Evolutionary conservation across 495 filamentous ascomycete genomes (phyloP).

Genomic region (Penicillium paxilli): DNA sequence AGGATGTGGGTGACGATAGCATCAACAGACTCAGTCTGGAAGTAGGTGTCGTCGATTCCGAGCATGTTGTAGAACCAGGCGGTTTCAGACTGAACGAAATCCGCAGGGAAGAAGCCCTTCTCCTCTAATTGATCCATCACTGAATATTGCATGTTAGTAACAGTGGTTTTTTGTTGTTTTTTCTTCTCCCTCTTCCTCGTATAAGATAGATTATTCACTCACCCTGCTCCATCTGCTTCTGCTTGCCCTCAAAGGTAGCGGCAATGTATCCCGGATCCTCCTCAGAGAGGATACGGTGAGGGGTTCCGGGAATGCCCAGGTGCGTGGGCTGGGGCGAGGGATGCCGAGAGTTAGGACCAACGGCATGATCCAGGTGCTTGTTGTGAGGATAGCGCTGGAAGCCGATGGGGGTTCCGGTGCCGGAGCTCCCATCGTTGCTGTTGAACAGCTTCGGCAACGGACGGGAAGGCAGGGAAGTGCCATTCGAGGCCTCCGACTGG

Average conservation of each 20-base stretch:
- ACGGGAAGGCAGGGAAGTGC: conserved; percentile 31
- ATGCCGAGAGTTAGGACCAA: conserved; percentile 57
- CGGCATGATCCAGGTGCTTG: conserved; percentile 63
- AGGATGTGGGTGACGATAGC: conserved; percentile 92
- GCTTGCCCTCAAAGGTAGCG: conserved; percentile 91
- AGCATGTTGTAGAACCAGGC: conserved; percentile 97
- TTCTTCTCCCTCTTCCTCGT: no score
- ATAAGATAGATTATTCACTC: conserved; percentile 21
- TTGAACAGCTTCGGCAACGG: conserved; percentile 37
- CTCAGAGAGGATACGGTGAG: conserved; percentile 72
- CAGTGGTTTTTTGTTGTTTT: no score
- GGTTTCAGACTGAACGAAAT: conserved; percentile 81
- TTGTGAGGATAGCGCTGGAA: conserved; percentile 55
- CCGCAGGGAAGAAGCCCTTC: conserved; percentile 81
- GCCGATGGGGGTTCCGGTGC: conserved; percentile 46
- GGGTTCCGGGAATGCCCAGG: conserved; percentile 69
- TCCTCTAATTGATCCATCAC: conserved; percentile 75
- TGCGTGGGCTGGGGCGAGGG: conserved; percentile 94
- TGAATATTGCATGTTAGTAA: conserved; percentile 13
- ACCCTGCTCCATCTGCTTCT: conserved; percentile 90
- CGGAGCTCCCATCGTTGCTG: conserved; percentile 40
- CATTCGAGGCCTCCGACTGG: conserved; percentile 34
- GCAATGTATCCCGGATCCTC: conserved; percentile 95
- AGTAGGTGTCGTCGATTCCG: conserved; percentile 98
- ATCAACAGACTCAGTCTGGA: conserved; percentile 84